Base-by-base conservation (phyloP, 1,284 basidiomycete species). In the Xerocomus minutiporus region DNA sequence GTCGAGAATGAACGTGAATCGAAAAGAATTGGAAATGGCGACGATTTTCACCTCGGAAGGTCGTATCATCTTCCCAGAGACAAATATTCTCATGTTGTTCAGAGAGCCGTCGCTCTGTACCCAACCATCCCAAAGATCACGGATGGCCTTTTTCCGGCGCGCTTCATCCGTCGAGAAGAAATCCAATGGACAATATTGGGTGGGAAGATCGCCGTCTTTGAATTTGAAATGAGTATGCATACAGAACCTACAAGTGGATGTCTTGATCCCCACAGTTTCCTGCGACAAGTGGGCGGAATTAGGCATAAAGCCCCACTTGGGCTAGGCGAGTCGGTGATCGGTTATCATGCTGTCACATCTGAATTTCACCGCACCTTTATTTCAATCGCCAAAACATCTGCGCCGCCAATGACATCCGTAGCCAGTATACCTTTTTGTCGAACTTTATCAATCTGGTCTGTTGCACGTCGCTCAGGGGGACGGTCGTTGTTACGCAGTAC, bases 301-400 rank as follows among this genome's bases (percentile, higher is more conserved):
- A 6, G 93, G 92, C 29, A 96, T 70, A 70, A 97, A 96, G 3
- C 84, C 92, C 93, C 93, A 97, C 75, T 97, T 97, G 42, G 93
- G 93, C 93, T 96, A 60, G 11, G 36, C 34, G 43, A 23, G 28
- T 41, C 44, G 32, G 47, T 13, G 36, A 36, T 20, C 35, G 51
- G 40, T 52, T 9, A 47, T 15, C 36, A 43, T 41, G 29, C 8
- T 41, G 39, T 20, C 20, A 28, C 40, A 11, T 26, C 38, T 23
- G 17, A 46, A 43, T 43, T 32, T 25, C 23, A 43, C 38, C 2
- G 28, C 43, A 90, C 93, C 81, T 97, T 96, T 71, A 96, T 91
- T 71, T 96, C 93, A 9, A 94, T 78, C 5, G 86, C 81, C 46
- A 91, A 71, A 32, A 78, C 76, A 45, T 76, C 64, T 20, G 76